phyloP scores from a whole-genome alignment of 1,139 yeast genomes.

The Pichia sp. region DNA sequence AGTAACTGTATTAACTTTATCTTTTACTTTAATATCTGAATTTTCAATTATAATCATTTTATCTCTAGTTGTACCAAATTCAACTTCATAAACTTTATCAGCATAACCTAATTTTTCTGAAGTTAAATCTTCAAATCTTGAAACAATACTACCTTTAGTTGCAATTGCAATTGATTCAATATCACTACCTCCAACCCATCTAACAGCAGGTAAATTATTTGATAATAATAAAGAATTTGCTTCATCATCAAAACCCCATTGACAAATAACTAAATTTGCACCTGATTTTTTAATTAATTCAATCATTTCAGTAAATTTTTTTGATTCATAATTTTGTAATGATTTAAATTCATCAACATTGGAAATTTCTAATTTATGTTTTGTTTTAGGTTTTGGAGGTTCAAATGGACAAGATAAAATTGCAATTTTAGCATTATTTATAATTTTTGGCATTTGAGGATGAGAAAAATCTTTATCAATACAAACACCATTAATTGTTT shows the following conservation, averaged over 20 bases:
- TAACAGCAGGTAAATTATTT: conserved; percentile 86
- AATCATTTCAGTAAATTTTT: conserved; percentile 88
- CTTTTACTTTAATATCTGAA: conserved; percentile 45
- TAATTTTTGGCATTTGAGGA: conserved; percentile 90
- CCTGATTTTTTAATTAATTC: conserved; percentile 80
- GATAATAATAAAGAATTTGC: conserved; percentile 90
- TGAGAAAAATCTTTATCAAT: conserved; percentile 96
- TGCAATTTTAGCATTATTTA: conserved; percentile 82
- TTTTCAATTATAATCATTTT: conserved; percentile 94
- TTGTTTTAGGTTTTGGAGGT: conserved; percentile 99
- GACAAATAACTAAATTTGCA: conserved; percentile 95
- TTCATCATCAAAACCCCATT: conserved; percentile 99
- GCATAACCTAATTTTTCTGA: conserved; percentile 82
- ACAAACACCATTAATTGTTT: conserved; percentile 81
- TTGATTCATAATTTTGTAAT: conserved; percentile 86
- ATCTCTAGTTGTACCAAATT: conserved; percentile 94
- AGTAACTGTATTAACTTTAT: conserved; percentile 58
- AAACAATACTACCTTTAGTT: conserved; percentile 94
- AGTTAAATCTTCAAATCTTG: conserved; percentile 88
- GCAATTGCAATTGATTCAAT: conserved; percentile 95
- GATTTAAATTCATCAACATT: conserved; percentile 88
- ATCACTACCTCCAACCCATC: conserved; percentile 99
- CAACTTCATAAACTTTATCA: conserved; percentile 77
- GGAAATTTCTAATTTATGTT: conserved; percentile 91
- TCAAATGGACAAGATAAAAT: conserved; percentile 97